Base-by-base conservation (phyloP, 2,329 filamentous ascomycete genomes). In the Botrytis byssoidea region DNA sequence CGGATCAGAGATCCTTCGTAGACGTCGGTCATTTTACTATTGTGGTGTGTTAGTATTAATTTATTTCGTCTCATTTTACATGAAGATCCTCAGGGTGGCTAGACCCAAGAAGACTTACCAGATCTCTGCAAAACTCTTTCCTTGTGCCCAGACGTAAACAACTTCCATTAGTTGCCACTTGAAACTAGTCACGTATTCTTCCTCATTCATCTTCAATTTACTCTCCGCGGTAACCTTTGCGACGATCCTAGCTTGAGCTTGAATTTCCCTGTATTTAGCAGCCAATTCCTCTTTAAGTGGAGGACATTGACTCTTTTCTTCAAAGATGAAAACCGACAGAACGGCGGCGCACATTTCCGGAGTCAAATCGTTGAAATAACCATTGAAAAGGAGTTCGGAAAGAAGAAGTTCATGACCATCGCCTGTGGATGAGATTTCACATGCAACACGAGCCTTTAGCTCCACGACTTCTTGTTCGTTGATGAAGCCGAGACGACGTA, bases 111-210 rank as follows among this genome's bases (percentile, higher is more conserved):
- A 73, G 73, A 89, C 93, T 81, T 89, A 97, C 95, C 96, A 98
- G 76, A 99, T 98, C 78, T 97, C 91, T 0, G 93, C 90, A 85
- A 99, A 99, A 0, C 93, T 90, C 78, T 92, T 92, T 68, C 95
- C 96, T 77, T 96, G 92, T 8, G 94, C 92, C 96, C 96, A 99
- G 9, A 92, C 88, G 80, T 91, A 93, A 6, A 99, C 95, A 51
- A 97, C 96, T 81, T 98, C 95, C 95, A 99, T 98, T 69, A 99
- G 86, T 85, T 98, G 92, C 86, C 91, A 95, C 85, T 98, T 97
- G 85, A 99, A 92, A 69, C 90, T 91, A 78, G 93, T 87, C 35
- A 96, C 89, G 80, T 98, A 99, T 80, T 97, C 95, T 70, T 98
- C 94, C 83, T 98, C 95, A 78, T 97, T 96, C n/a, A 98, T 84